Conservation (phyloP, 768 basidiomycete genomes). For the Trametes punicea region DNA sequence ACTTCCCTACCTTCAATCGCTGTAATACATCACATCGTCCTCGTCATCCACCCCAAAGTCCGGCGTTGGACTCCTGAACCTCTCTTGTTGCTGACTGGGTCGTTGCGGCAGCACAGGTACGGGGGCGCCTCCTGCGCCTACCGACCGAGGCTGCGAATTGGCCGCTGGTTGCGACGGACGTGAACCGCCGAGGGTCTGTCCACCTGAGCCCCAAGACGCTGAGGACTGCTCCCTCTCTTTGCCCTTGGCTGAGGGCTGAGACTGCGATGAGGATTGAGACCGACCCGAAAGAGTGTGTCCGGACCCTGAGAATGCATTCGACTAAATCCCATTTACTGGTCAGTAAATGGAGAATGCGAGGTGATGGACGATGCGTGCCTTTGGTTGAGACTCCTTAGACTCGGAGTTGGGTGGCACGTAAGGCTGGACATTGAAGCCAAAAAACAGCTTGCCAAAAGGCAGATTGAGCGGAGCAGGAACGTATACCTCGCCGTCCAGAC, state of each 20-base stretch:
- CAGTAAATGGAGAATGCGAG: neutral
- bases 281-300: slow-evolving; percentile 69
- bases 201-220: slow-evolving; percentile 34
- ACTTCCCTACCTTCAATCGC: slow-evolving; percentile 45
- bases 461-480: slow-evolving; percentile 89
- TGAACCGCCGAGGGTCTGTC: slow-evolving; percentile 48
- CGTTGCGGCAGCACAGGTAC: slow-evolving; percentile 44
- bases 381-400: neutral
- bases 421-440: slow-evolving; percentile 82
- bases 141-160: slow-evolving; percentile 31
- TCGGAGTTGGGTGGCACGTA: slow-evolving; percentile 50
- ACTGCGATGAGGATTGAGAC: slow-evolving; percentile 16
- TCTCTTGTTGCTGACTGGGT: slow-evolving; percentile 36
- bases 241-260: slow-evolving; percentile 44
- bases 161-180: slow-evolving; percentile 32
- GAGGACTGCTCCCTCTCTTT: slow-evolving; percentile 43
- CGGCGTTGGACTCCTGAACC: slow-evolving; percentile 62
- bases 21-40: slow-evolving; percentile 81
- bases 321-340: slow-evolving; percentile 21
- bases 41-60: slow-evolving; percentile 81
- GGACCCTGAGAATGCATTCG: slow-evolving; percentile 56
- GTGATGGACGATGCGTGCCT: slow-evolving; percentile 16
- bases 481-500: slow-evolving; percentile 67
- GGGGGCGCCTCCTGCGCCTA: slow-evolving; percentile 55
- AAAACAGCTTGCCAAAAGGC: slow-evolving; percentile 93